Base-by-base conservation (phyloP, 73 alveolate genomes). In the Paramecium sonneborni region DNA sequence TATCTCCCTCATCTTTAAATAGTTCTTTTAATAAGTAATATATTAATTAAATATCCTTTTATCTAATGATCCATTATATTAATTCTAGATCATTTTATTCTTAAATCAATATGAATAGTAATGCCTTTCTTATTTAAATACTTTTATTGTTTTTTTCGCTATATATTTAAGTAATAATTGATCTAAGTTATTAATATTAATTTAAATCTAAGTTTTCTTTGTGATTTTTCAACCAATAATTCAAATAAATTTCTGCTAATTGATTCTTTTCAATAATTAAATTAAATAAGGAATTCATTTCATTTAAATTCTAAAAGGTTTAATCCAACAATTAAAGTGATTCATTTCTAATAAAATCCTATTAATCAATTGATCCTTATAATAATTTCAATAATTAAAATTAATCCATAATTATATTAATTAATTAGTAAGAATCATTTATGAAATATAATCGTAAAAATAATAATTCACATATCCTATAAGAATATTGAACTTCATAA, bases 361-460 rank as follows among this genome's bases (percentile, higher is more conserved):
- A 20, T 72, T 72, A 18, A 72, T 72, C 35, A 21, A 72, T 72
- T 15, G 86, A 34, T 34, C 86, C 86, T 6, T 72, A 41, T 37
- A 72, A 72, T 38, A 72, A 72, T 72, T 72, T 34, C 55, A 72
- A 35, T 38, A 72, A 72, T 72, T 28, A 30, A 32, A 35, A 34
- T 72, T 72, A 37, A 72, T 72, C 57, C 86, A 72, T 72, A 72
- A 72, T 67, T 67, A 67, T 30, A 67, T 67, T 52, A 52, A 52
- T 52, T 52, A 52, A 52, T 52, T 52, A 9, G 14, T n/a, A 52
- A 52, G 0, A 52, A 52, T 52, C 18, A 52, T 1, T 52, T 52
- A 52, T 52, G n/a, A 20, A 52, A 52, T 52, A 52, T 52, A 52
- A 52, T 52, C 34, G 18, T 52, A 52, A 52, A 52, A 52, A 35